Evolutionary conservation across 2,329 filamentous ascomycete species (phyloP), one percentile per base, ranked within the genome.

Genomic region (Cercospora sojina): DNA sequence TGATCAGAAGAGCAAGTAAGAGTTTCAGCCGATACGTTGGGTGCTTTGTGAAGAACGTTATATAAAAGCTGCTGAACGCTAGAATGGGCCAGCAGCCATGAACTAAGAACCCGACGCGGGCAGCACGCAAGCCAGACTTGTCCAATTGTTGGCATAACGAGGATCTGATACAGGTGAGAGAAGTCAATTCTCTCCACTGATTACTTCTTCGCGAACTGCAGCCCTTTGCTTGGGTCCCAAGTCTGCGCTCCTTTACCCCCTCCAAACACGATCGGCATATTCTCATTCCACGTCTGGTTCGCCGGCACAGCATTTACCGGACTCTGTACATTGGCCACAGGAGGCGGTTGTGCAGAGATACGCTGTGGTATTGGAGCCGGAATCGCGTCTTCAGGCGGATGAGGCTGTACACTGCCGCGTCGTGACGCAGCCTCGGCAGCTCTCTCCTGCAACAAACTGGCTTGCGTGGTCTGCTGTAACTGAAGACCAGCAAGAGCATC

Each of bases 401-500:
- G 55, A 59, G 64, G 76, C 43, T 74, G 69, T 27, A 67, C 77
- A 49, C 58, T 67, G 4, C 64, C 59, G 47, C 64, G 51, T 41
- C 60, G 47, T 16, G 38, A 47, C 27, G 65, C 35, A 43, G 66
- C 64, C 47, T 67, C 62, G 73, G 79, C 64, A 56, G 83, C 64
- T 35, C 64, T 62, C 59, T 69, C 62, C 13, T 65, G 80, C 10
- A 82, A 74, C 43, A 80, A 78, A 57, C 76, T 81, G 25, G 78
- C 77, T 71, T 81, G 74, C 64, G 72, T 80, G 64, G 75, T 73
- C 72, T 77, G 80, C 64, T 82, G 80, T 25, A 89, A 77, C 53
- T 81, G 78, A 43, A 89, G 79, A 69, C 83, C 86, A 10, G 84
- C 84, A 85, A 89, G 87, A n/a, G 85, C 82, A 58, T 83, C 87